Base-by-base conservation (phyloP, 208 protist species). In the Polymyxa betae region DNA sequence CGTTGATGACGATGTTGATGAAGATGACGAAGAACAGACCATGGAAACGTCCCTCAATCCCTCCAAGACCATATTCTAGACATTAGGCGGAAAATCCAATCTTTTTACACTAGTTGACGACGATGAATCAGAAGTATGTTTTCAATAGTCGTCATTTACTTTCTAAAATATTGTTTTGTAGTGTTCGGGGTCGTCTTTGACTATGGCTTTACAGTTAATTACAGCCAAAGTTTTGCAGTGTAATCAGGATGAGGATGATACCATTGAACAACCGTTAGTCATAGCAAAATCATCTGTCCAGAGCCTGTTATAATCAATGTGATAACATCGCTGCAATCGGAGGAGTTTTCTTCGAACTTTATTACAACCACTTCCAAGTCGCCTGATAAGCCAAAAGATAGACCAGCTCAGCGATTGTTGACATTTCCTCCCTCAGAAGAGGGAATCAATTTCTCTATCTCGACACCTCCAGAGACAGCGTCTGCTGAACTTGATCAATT, bases 181-280 rank as follows among this genome's bases (percentile, higher is more conserved):
- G 49, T 60, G 24, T 60, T 24, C 49, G 49, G 35, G 72, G 35
- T 40, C 72, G 35, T n/a, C 72, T 5, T 45, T 35, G 16, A 82
- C 72, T 40, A 82, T 82, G 72, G 72, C 5, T 45, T 82, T 5
- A 82, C 72, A 43, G 35, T n/a, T 12, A 82, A 82, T 82, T 35
- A 45, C 72, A 43, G 72, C 72, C n/a, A 43, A 12, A 20, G 35
- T 82, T 43, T 43, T 40, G 5, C n/a, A n/a, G 5, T 5, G 12
- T 5, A n/a, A 20, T 38, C 35, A 20, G 5, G 72, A 82, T n/a
- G n/a, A 43, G 5, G 72, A 82, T 45, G 5, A 40, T 5, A 82
- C 72, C 12, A 82, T 82, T 5, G 72, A 82, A 82, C 35, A n/a
- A 82, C 72, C n/a, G n/a, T 35, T 20, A 43, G 12, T 82, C 72